Percentiles rank a stretch among this genome's conserved stretches.
Conservation (phyloP, 495 filamentous ascomycete genomes). For the Penicillium paxilli region DNA sequence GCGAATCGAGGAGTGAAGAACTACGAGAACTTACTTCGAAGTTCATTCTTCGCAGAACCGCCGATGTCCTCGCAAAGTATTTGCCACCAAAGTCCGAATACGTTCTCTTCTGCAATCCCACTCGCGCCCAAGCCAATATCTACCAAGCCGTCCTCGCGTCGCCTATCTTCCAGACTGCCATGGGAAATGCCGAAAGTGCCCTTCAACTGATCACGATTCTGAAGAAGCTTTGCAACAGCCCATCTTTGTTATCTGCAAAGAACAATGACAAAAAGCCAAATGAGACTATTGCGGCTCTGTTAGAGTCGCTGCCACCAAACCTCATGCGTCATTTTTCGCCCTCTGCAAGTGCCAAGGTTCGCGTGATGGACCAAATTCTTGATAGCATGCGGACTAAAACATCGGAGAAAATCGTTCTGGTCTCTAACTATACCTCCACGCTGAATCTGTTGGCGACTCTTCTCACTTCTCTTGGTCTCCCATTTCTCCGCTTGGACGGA, state of each 20-base stretch:
- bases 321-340: conserved; percentile 58
- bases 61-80: conserved; percentile 70
- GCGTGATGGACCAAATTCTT: conserved; percentile 69
- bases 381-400: conserved; percentile 61
- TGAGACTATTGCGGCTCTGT: conserved; percentile 47
- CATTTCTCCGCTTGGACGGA: conserved; percentile 73
- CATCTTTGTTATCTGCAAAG: conserved; percentile 59
- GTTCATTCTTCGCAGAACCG: conserved; percentile 78
- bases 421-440: conserved; percentile 81
- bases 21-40: conserved; percentile 64
- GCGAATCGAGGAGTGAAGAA: conserved; percentile 68
- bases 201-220: conserved; percentile 76
- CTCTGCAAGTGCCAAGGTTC: conserved; percentile 67
- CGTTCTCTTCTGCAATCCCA: conserved; percentile 74
- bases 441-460: conserved; percentile 68
- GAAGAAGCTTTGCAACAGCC: conserved; percentile 83
- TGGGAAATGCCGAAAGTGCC: conserved; percentile 68
- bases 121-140: conserved; percentile 63
- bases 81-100: conserved; percentile 79
- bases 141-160: conserved; percentile 71
- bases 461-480: conserved; percentile 61
- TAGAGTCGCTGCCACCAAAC: conserved; percentile 58
- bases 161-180: conserved; percentile 63
- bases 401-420: conserved; percentile 74
- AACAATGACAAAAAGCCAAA: conserved; percentile 33